Percentiles rank a stretch among this genome's conserved stretches.
Evolutionary conservation across 345 rosid genomes (phyloP).

Genomic region (Boechera stricta): DNA sequence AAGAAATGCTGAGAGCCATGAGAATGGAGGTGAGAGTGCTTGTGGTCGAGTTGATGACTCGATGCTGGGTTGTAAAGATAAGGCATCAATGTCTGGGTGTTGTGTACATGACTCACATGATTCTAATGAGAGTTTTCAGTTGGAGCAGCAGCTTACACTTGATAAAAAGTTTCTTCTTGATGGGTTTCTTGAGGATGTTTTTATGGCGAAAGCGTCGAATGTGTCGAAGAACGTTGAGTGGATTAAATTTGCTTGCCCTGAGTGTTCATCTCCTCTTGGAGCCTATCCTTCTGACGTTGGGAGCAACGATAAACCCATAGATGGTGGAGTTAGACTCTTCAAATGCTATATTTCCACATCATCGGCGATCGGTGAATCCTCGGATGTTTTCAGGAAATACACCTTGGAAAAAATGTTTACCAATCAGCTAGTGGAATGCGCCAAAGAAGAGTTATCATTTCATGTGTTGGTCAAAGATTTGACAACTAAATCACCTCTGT

Average conservation of each 20-base stretch:
- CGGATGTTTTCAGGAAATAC: slow-evolving; percentile 70
- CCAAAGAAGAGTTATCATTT: slow-evolving; percentile 86
- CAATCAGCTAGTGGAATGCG: slow-evolving; percentile 69
- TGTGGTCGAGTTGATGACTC: slow-evolving; percentile 28
- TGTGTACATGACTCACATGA: slow-evolving; percentile 47
- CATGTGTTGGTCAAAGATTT: slow-evolving; percentile 76
- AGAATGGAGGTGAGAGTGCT: slow-evolving; percentile 30
- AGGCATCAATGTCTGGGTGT: slow-evolving; percentile 44
- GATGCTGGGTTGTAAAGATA: neutral
- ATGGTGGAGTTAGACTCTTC: slow-evolving; percentile 83
- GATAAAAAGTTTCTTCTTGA: slow-evolving; percentile 72
- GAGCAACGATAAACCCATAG: slow-evolving; percentile 50
- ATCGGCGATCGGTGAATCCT: slow-evolving; percentile 49
- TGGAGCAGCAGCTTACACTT: slow-evolving; percentile 45
- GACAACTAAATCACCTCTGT: slow-evolving; percentile 59
- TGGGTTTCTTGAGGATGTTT: slow-evolving; percentile 86
- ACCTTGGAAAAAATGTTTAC: slow-evolving; percentile 82
- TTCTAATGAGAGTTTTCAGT: slow-evolving; percentile 28
- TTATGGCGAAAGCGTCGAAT: slow-evolving; percentile 82
- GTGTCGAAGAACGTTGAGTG: slow-evolving; percentile 68
- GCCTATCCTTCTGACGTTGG: slow-evolving; percentile 65
- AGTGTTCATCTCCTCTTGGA: slow-evolving; percentile 78
- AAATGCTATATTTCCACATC: slow-evolving; percentile 81
- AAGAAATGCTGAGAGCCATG: slow-evolving; percentile 11
- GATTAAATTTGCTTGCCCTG: slow-evolving; percentile 71